Evolutionary conservation across 148 eudicot species (phyloP).

Genomic region (Rhododendron ovatum): DNA sequence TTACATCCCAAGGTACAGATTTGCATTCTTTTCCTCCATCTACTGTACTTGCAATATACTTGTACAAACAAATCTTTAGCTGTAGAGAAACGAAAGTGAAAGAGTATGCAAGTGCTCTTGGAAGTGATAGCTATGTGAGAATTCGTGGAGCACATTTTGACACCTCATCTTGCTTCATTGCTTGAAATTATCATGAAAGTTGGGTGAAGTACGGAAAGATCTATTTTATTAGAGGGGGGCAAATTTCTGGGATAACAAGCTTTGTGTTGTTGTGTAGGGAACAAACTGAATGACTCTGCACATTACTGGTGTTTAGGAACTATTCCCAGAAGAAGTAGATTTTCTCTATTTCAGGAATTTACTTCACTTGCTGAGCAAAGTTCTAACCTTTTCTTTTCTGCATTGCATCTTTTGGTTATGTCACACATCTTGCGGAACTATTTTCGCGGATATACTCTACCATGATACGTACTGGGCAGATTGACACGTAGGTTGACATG

Average conservation of each 20-base stretch:
- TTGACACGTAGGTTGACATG: not conserved
- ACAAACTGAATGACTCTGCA: not conserved
- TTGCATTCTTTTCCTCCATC: not conserved
- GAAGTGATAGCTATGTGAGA: not conserved
- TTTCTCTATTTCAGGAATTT: not conserved
- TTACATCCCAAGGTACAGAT: conserved; percentile 37
- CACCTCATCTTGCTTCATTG: not conserved
- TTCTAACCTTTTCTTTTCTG: not conserved
- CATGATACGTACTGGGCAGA: not conserved
- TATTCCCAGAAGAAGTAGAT: not conserved
- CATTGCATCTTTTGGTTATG: not conserved
- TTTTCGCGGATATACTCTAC: not conserved
- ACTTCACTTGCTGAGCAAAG: not conserved
- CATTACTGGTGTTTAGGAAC: not conserved
- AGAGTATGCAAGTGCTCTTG: not conserved
- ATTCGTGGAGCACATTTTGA: not conserved
- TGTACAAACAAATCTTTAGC: not conserved
- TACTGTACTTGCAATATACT: not conserved
- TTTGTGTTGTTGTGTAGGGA: not conserved
- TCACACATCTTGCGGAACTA: not conserved
- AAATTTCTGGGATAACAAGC: not conserved
- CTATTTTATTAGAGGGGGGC: not conserved
- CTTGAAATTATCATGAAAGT: not conserved
- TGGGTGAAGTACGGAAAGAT: not conserved
- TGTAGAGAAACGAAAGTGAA: not conserved